A percentile compares a stretch with the other conserved stretches of the same genome.
Evolutionary conservation across 805 yeast genomes (phyloP).

Genomic region (Candida anglica): DNA sequence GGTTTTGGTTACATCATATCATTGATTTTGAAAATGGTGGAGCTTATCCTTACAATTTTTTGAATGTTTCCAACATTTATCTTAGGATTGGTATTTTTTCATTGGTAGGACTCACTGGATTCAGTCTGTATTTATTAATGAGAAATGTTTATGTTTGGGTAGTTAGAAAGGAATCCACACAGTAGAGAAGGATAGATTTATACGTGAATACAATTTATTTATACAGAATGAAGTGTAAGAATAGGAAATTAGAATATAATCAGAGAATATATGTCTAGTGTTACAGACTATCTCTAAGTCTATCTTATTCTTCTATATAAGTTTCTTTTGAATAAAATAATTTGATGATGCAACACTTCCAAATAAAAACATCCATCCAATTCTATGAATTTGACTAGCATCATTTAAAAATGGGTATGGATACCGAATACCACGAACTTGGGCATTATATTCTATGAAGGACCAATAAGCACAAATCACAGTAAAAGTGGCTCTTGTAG

Average conservation of each 20-base stretch:
- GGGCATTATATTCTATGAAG: constrained; percentile 10
- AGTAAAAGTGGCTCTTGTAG: constrained; percentile 5
- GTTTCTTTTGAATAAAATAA: too few relatives aligned
- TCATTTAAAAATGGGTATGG: constrained; percentile 17
- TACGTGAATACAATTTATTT: too few relatives aligned
- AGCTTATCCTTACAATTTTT: constrained; percentile 64
- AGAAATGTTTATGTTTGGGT: constrained; percentile 19
- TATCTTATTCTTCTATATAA: too few relatives aligned
- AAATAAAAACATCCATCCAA: constrained; percentile 9
- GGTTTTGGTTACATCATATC: constrained; percentile 46
- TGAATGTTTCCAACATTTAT: constrained; percentile 46
- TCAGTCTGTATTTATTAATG: constrained; percentile 26
- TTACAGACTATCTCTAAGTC: too few relatives aligned
- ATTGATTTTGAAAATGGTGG: constrained; percentile 46
- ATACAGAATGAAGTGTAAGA: too few relatives aligned
- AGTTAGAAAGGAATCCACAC: constrained; percentile 8
- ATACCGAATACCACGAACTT: constrained; percentile 6
- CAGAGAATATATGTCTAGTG: too few relatives aligned
- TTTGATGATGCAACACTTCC: constrained; percentile 1
- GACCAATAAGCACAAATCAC: constrained; percentile 12
- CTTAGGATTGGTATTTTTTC: constrained; percentile 46
- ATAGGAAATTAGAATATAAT: too few relatives aligned
- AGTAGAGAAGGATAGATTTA: too few relatives aligned
- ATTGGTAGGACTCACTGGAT: constrained; percentile 34
- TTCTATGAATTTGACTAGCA: constrained; percentile 3